Conservation (phyloP, 73 alveolate species). For the Tetrahymena elliotti region DNA sequence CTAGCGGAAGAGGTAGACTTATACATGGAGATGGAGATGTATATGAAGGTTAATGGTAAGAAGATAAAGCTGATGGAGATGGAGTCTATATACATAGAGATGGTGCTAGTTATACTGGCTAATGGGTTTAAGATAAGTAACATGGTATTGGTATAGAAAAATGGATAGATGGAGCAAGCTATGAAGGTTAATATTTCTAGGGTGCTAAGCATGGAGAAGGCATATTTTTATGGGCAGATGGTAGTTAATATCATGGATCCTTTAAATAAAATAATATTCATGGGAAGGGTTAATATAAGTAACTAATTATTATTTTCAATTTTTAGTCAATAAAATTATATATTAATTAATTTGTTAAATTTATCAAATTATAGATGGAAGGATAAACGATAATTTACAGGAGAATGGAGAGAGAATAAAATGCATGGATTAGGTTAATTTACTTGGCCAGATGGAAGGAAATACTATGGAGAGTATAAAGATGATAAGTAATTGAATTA, state of each 20-base stretch:
- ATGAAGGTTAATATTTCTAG: slow-evolving; percentile 29
- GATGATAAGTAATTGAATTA: slow-evolving; percentile 4
- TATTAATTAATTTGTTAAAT: neutral
- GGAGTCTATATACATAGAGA: slow-evolving; percentile 51
- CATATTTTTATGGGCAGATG: slow-evolving; percentile 38
- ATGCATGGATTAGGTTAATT: slow-evolving; percentile 33
- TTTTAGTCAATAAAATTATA: neutral
- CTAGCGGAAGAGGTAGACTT: slow-evolving; percentile 46
- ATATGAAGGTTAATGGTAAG: slow-evolving; percentile 51
- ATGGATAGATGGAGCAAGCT: slow-evolving; percentile 33
- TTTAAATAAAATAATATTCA: slow-evolving; percentile 35
- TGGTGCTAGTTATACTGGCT: slow-evolving; percentile 38
- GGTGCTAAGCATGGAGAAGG: slow-evolving; percentile 49
- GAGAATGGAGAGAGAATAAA: slow-evolving; percentile 2
- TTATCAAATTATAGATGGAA: neutral
- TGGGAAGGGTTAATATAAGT: slow-evolving; percentile 39
- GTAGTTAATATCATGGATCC: slow-evolving; percentile 33
- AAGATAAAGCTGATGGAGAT: slow-evolving; percentile 56
- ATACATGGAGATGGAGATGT: slow-evolving; percentile 36
- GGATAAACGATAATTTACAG: neutral
- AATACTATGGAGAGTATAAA: slow-evolving; percentile 10
- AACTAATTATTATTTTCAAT: neutral
- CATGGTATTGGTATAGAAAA: slow-evolving; percentile 31
- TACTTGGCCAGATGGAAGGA: slow-evolving; percentile 37
- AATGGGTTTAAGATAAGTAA: slow-evolving; percentile 31